phyloP scores from a whole-genome alignment of 2,329 filamentous ascomycete genomes.

The Stagonosporopsis rhizophila region DNA sequence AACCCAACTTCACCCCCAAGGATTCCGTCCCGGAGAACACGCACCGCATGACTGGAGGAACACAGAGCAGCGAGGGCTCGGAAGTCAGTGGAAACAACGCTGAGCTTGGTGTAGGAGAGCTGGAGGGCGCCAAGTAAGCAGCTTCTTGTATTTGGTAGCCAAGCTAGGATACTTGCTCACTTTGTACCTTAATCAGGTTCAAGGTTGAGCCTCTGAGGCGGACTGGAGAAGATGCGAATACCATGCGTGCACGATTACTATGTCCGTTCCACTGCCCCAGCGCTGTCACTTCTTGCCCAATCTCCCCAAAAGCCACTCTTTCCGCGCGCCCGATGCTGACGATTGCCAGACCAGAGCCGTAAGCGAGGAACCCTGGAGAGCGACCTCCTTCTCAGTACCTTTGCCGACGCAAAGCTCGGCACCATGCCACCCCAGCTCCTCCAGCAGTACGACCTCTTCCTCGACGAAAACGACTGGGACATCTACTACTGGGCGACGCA shows the following conservation, averaged over 20 bases:
- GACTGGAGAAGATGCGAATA: constrained; percentile 80
- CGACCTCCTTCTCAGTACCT: constrained; percentile 94
- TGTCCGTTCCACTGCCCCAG: constrained; percentile 57
- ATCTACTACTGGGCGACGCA: constrained; percentile 99
- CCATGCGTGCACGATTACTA: constrained; percentile 86
- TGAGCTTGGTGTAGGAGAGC: constrained; percentile 43
- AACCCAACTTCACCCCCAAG: constrained; percentile 64
- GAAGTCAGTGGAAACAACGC: constrained; percentile 38
- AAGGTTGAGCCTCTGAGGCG: constrained; percentile 88
- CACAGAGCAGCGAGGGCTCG: constrained; percentile 58
- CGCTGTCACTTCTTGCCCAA: constrained; percentile 2
- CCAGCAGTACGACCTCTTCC: constrained; percentile 84
- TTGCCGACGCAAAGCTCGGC: constrained; percentile 79
- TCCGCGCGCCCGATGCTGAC: constrained; percentile 16
- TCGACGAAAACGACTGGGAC: constrained; percentile 99
- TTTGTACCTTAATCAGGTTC: constrained; percentile 68
- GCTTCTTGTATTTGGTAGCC: constrained; percentile 72
- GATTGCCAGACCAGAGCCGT: constrained; percentile 81
- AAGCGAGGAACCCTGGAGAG: constrained; percentile 96
- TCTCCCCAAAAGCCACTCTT: background rate
- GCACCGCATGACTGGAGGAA: constrained; percentile 70
- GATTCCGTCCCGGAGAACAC: constrained; percentile 69
- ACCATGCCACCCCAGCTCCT: constrained; percentile 77
- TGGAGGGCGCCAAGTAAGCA: constrained; percentile 53
- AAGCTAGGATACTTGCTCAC: constrained; percentile 72